Conservation (phyloP, 768 basidiomycete genomes). For the Phlebiopsis gigantea region DNA sequence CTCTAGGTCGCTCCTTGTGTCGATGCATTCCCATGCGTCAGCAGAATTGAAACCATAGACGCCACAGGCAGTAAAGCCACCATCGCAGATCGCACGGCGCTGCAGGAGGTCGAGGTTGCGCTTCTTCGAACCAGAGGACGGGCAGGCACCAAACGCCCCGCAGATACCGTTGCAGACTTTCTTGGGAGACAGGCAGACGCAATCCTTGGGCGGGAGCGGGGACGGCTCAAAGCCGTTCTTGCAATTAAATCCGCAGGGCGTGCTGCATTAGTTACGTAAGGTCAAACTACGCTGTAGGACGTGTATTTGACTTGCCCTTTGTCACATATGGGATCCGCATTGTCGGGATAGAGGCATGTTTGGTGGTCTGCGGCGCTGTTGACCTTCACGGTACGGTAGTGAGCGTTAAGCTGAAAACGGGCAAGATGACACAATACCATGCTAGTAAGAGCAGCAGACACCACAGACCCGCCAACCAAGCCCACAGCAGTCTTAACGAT, state of each 20-base stretch:
- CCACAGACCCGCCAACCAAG: conserved; percentile 26
- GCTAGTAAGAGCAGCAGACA: conserved; percentile 27
- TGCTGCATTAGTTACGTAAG: conserved; percentile 6
- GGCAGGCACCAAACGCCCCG: conserved; percentile 17
- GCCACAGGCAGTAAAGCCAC: conserved; percentile 38
- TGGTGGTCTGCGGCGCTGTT: conserved; percentile 15
- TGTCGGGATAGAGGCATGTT: conserved; percentile 36
- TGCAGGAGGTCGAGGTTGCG: conserved; percentile 28
- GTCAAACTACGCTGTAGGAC: too few species aligned
- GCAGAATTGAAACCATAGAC: conserved; percentile 29
- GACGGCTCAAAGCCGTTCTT: conserved; percentile 33
- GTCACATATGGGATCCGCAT: conserved; percentile 37
- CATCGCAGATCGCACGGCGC: conserved; percentile 29
- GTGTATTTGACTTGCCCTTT: too few species aligned
- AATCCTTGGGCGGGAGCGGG: conserved; percentile 32
- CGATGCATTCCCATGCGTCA: conserved; percentile 44
- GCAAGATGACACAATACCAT: conserved; percentile 26
- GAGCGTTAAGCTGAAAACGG: background rate
- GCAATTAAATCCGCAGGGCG: conserved; percentile 43
- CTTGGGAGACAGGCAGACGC: conserved; percentile 37
- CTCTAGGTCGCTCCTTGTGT: conserved; percentile 43
- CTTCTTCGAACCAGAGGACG: conserved; percentile 23
- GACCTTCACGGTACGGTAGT: conserved; percentile 21
- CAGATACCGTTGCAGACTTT: conserved; percentile 48
- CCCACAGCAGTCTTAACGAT: conserved; percentile 27